Evolutionary conservation across 2,329 filamentous ascomycete genomes (phyloP).

Genomic region (Amauroascus niger): DNA sequence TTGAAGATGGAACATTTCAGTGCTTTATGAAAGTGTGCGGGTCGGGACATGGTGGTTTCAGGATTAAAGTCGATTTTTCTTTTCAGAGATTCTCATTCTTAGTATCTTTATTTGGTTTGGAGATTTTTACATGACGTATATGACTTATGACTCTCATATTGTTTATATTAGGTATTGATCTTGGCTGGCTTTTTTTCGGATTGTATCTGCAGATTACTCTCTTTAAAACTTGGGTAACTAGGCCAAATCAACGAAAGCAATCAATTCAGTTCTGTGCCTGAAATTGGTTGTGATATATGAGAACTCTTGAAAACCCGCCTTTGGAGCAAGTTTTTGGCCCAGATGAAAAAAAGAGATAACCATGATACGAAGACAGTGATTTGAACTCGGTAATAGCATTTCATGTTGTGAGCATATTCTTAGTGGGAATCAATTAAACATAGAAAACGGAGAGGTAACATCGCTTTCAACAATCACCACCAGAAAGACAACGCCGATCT

Average conservation of each 20-base stretch:
- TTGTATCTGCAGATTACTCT: background rate
- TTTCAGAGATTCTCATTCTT: too few species aligned
- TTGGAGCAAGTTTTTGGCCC: too few species aligned
- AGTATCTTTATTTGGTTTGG: background rate
- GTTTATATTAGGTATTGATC: background rate
- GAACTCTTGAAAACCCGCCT: too few species aligned
- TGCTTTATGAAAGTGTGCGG: too few species aligned
- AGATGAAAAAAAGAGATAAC: too few species aligned
- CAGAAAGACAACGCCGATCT: background rate
- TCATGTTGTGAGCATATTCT: background rate
- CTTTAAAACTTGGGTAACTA: too few species aligned
- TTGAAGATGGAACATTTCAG: background rate
- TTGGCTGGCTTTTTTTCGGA: background rate
- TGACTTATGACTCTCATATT: slow-evolving; percentile 1
- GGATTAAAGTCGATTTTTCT: background rate
- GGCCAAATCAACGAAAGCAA: too few species aligned
- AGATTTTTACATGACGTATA: background rate
- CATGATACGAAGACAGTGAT: too few species aligned
- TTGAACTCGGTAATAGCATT: background rate
- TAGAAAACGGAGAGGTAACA: background rate
- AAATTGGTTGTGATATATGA: too few species aligned
- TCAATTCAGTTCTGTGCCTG: too few species aligned
- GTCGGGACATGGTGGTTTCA: background rate
- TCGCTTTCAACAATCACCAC: background rate
- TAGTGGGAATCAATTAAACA: background rate